Base-by-base conservation (phyloP, 176 grass and related monocot species). In the Avena atlantica region DNA sequence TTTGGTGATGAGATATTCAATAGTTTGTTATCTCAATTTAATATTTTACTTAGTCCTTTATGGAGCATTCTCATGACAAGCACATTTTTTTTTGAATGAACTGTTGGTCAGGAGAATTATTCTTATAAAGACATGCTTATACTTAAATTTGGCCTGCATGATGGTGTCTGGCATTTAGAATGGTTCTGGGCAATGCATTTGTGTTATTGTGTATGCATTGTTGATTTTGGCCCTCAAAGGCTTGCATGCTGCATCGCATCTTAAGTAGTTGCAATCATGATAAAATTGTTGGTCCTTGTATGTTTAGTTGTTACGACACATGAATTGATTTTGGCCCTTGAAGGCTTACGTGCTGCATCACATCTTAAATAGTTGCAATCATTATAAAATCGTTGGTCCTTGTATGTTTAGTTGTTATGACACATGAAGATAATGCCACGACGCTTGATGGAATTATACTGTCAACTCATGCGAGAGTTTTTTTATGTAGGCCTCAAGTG, bases 401-500 rank as follows among this genome's bases (percentile, higher is more conserved):
- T 24, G 64, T 87, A 69, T 74, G 19, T 68, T 78, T 86, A 37
- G 44, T 69, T 78, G 48, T 74, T 50, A 14, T 1, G 42, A 11
- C 45, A n/a, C 25, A 57, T 77, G 42, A 12, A 81, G 13, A 67
- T 68, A 40, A 40, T 86, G 6, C 58, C 25, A 69, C 47, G 16
- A 36, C 19, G 4, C 74, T 59, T 87, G 14, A 37, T 62, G 19
- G 6, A 44, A 24, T 45, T 78, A 73, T 72, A 15, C 5, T 78
- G 49, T 80, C 25, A 34, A 15, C 61, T 67, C 82, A 57, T 84
- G 62, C 63, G 44, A 70, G 57, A 40, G 73, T 21, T 79, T 83
- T 81, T 67, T 12, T 59, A 31, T 77, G 24, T 71, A 98, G 95
- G 83, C 95, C 95, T 69, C 95, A 95, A 89, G 88, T 98, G 80